These are phyloP conservation scores for Friedmanniomyces endolithicus DNA, from an alignment of 495 filamentous ascomycete species.

Conservation along the genomic window DNA sequence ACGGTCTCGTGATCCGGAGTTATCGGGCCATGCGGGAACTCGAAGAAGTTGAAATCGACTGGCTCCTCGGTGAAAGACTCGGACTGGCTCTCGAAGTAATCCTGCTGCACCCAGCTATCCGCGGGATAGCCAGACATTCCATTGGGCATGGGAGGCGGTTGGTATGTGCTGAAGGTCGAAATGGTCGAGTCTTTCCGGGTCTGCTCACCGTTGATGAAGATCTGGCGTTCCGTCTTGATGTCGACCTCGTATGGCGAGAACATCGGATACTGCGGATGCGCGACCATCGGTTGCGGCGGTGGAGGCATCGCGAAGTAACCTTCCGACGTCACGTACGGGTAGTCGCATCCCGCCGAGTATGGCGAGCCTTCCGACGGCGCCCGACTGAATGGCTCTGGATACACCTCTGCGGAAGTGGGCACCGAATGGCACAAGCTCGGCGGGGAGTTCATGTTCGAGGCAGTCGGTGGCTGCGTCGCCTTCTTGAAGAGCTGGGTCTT, in stretches of 20 bases:
- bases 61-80: slow-evolving; percentile 54
- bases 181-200: slow-evolving; percentile 69
- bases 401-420: slow-evolving; percentile 60
- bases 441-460: slow-evolving; percentile 48
- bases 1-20: slow-evolving; percentile 48
- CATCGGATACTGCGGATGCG: slow-evolving; percentile 32
- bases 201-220: slow-evolving; percentile 83
- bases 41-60: slow-evolving; percentile 62
- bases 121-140: slow-evolving; percentile 51
- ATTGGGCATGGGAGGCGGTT: slow-evolving; percentile 56
- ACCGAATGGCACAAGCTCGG: slow-evolving; percentile 71
- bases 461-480: slow-evolving; percentile 39
- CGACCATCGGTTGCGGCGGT: slow-evolving; percentile 29
- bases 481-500: slow-evolving; percentile 89
- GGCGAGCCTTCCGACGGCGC: slow-evolving; percentile 71
- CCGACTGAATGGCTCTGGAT: slow-evolving; percentile 59
- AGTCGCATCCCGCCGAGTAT: slow-evolving; percentile 58
- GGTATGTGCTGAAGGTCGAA: slow-evolving; percentile 77
- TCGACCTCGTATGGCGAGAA: slow-evolving; percentile 84
- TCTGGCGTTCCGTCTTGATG: slow-evolving; percentile 87
- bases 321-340: slow-evolving; percentile 44
- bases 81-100: slow-evolving; percentile 50
- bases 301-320: slow-evolving; percentile 29
- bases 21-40: slow-evolving; percentile 51
- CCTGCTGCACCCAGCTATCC: slow-evolving; percentile 63